Percentiles rank a stretch among this genome's conserved stretches.
These are phyloP conservation scores for Funneliformis mosseae DNA, from an alignment of 192 early-diverging fungal species.

Conservation along the genomic window DNA sequence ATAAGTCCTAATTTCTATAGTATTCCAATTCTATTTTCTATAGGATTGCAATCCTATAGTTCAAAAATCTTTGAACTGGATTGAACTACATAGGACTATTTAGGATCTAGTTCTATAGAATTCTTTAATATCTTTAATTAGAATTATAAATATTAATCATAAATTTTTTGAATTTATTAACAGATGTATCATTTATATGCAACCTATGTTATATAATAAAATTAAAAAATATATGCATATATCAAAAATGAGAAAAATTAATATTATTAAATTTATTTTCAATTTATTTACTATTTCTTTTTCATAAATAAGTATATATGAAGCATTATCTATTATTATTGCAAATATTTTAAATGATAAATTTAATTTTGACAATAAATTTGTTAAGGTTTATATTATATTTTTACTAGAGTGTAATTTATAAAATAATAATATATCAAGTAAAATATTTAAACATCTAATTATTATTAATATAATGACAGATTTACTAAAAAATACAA, in stretches of 20 bases:
- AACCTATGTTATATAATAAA: constrained; percentile 5
- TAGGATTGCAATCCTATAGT: no score
- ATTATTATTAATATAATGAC: constrained; percentile 11
- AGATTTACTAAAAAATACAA: neutral
- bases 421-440: constrained; percentile 8
- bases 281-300: neutral
- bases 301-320: neutral
- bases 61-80: no score
- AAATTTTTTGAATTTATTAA: neutral
- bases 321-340: constrained; percentile 8
- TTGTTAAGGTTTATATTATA: neutral
- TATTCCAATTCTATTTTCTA: no score
- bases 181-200: neutral
- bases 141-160: neutral
- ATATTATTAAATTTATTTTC: neutral
- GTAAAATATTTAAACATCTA: neutral
- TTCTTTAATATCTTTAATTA: no score
- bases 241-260: neutral
- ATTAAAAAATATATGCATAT: constrained; percentile 4
- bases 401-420: neutral
- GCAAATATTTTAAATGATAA: neutral
- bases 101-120: no score
- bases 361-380: neutral
- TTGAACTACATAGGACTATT: no score
- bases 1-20: no score